Evolutionary conservation across 2,329 filamentous ascomycete species (phyloP).

Genomic region (Aspergillus tubingensis): DNA sequence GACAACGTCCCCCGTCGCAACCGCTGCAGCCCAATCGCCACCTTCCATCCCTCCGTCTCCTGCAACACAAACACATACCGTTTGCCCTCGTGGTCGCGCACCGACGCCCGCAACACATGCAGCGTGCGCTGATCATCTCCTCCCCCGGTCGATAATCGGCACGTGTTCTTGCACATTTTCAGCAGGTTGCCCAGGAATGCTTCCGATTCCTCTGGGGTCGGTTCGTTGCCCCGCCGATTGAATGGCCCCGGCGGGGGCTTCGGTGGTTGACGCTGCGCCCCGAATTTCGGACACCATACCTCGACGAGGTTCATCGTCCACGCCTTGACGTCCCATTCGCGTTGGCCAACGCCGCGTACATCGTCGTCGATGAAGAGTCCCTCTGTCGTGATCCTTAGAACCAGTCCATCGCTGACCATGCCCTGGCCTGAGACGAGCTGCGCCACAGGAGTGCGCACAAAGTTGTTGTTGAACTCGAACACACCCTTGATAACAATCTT

Average conservation of each 20-base stretch:
- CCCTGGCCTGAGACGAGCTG: conserved; percentile 84
- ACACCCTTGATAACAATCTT: conserved; percentile 96
- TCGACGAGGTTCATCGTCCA: conserved; percentile 95
- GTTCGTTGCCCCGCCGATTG: conserved; percentile 51
- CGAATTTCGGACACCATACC: conserved; percentile 73
- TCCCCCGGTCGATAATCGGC: conserved; percentile 47
- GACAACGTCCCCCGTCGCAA: conserved; percentile 59
- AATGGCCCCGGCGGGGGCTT: conserved; percentile 39
- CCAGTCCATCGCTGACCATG: conserved; percentile 85
- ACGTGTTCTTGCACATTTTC: conserved; percentile 65
- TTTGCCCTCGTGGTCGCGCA: conserved; percentile 62
- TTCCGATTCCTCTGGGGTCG: conserved; percentile 67
- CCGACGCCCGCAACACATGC: conserved; percentile 59
- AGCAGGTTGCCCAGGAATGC: conserved; percentile 64
- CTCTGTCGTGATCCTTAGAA: conserved; percentile 88
- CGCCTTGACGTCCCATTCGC: conserved; percentile 98
- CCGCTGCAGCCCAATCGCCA: conserved; percentile 59
- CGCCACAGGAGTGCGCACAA: conserved; percentile 83
- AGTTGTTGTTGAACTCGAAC: conserved; percentile 88
- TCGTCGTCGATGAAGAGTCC: conserved; percentile 98
- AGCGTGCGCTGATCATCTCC: conserved; percentile 45
- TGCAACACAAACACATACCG: conserved; percentile 63
- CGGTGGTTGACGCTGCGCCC: conserved; percentile 37
- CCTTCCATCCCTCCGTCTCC: conserved; percentile 63
- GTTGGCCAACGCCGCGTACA: conserved; percentile 82